Evolutionary conservation across 805 yeast genomes (phyloP).

Genomic region (Candida nemodendra): DNA sequence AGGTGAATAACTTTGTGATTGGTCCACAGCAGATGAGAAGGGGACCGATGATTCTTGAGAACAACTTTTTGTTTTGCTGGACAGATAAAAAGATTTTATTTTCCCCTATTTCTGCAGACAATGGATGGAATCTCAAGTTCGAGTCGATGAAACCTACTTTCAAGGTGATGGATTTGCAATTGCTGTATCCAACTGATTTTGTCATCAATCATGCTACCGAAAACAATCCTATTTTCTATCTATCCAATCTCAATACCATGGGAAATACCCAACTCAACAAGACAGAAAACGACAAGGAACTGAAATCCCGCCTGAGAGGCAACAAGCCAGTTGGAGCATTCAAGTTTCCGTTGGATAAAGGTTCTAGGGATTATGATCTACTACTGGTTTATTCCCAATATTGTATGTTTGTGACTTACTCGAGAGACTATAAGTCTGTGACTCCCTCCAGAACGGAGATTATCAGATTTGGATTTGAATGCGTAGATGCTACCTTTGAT

Average conservation of each 20-base stretch:
- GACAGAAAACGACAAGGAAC: slow-evolving; percentile 23
- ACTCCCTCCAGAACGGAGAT: slow-evolving; percentile 27
- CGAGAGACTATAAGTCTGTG: slow-evolving; percentile 19
- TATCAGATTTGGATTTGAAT: slow-evolving; percentile 25
- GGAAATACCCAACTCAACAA: slow-evolving; percentile 26
- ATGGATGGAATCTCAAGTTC: slow-evolving; percentile 23
- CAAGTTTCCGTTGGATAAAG: slow-evolving; percentile 19
- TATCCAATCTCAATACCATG: slow-evolving; percentile 29
- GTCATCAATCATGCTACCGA: slow-evolving; percentile 28
- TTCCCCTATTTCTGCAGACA: slow-evolving; percentile 27
- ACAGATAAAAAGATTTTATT: slow-evolving; percentile 45
- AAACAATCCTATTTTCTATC: slow-evolving; percentile 27
- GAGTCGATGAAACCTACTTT: slow-evolving; percentile 29
- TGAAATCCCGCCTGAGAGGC: slow-evolving; percentile 25
- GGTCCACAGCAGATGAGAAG: slow-evolving; percentile 67
- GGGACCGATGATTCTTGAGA: slow-evolving; percentile 57
- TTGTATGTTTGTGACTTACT: slow-evolving; percentile 27
- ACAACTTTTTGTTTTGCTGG: slow-evolving; percentile 51
- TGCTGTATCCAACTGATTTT: slow-evolving; percentile 30
- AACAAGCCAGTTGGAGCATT: slow-evolving; percentile 30
- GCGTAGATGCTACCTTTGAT: slow-evolving; percentile 29
- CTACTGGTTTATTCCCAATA: slow-evolving; percentile 29
- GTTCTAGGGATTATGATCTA: slow-evolving; percentile 23
- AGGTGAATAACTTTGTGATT: slow-evolving; percentile 60
- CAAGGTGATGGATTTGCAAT: slow-evolving; percentile 22